Percentiles rank a stretch among this genome's conserved stretches.
These are phyloP conservation scores for Penicillium sp. DNA, from an alignment of 2,329 filamentous ascomycete species.

Conservation along the genomic window DNA sequence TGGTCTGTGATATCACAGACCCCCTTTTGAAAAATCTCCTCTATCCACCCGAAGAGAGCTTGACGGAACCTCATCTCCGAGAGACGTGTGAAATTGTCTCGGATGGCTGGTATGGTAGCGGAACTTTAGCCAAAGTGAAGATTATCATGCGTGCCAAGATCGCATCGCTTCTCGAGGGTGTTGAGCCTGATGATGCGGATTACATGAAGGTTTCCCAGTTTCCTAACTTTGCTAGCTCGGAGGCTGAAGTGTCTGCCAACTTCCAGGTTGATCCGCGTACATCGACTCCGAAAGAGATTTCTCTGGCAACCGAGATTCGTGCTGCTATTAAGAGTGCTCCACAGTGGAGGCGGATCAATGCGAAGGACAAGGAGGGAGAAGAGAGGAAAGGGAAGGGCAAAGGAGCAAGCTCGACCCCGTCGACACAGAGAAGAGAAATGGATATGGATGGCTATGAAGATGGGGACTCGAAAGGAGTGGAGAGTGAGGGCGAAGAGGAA, in stretches of 20 bases:
- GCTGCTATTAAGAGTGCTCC: constrained; percentile 34
- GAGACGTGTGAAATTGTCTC: constrained; percentile 57
- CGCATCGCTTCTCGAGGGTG: constrained; percentile 57
- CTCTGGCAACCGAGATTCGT: constrained; percentile 38
- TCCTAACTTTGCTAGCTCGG: constrained; percentile 34
- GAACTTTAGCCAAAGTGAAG: constrained; percentile 79
- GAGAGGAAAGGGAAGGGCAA: constrained; percentile 3
- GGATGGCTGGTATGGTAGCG: constrained; percentile 83
- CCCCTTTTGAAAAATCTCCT: constrained; percentile 69
- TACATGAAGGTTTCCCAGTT: constrained; percentile 39
- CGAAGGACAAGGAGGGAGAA: constrained; percentile 10
- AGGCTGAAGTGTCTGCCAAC: constrained; percentile 15
- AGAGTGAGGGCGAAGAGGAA: constrained; percentile 30
- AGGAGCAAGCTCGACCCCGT: constrained; percentile 7
- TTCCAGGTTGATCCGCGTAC: constrained; percentile 29
- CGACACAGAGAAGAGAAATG: constrained; percentile 20
- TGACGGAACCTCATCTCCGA: constrained; percentile 46
- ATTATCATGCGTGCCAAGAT: constrained; percentile 88
- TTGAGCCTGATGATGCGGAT: constrained; percentile 33
- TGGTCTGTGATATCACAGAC: constrained; percentile 88
- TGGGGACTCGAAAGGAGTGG: constrained; percentile 12
- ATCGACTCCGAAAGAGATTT: constrained; percentile 25
- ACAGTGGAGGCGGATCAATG: constrained; percentile 23
- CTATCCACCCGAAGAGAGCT: constrained; percentile 54
- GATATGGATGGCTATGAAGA: constrained; percentile 13